Evolutionary conservation across 75 land plant species (phyloP).

Genomic region (Pinus tabuliformis): DNA sequence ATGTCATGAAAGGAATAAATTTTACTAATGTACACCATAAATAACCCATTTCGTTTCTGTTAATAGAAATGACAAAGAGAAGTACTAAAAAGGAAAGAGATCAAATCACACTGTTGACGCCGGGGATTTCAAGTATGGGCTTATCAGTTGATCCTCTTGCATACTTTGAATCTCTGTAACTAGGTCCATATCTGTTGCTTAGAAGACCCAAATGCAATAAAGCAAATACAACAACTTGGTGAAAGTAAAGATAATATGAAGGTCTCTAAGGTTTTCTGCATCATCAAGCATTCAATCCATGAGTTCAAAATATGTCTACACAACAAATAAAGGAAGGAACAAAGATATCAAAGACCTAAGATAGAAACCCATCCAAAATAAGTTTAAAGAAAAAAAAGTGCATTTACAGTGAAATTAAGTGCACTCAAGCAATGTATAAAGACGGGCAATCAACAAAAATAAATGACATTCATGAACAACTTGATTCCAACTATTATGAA

Average conservation of each 20-base stretch:
- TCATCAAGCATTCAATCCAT: background rate
- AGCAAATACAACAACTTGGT: conserved; percentile 63
- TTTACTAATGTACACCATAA: too few relatives aligned
- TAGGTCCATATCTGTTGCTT: conserved; percentile 64
- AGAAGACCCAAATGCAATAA: conserved; percentile 62
- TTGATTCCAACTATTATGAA: background rate
- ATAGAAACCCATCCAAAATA: background rate
- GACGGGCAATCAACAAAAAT: background rate
- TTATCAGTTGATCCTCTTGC: background rate
- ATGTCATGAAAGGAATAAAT: too few relatives aligned
- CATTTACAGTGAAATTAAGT: background rate
- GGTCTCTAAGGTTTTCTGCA: conserved; percentile 75
- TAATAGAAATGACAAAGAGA: too few relatives aligned
- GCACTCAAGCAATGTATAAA: background rate
- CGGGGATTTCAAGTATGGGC: background rate
- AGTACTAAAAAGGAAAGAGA: too few relatives aligned
- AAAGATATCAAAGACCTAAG: background rate
- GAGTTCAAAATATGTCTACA: too few relatives aligned
- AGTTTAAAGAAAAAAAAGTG: background rate
- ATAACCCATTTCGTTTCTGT: too few relatives aligned
- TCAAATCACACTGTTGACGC: background rate
- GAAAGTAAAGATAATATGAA: conserved; percentile 60
- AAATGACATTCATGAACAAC: background rate
- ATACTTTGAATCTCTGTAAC: conserved; percentile 28
- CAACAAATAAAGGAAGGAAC: too few relatives aligned